These are phyloP conservation scores for Pseudopithomyces chartarum DNA, from an alignment of 2,329 filamentous ascomycete species.

Conservation along the genomic window DNA sequence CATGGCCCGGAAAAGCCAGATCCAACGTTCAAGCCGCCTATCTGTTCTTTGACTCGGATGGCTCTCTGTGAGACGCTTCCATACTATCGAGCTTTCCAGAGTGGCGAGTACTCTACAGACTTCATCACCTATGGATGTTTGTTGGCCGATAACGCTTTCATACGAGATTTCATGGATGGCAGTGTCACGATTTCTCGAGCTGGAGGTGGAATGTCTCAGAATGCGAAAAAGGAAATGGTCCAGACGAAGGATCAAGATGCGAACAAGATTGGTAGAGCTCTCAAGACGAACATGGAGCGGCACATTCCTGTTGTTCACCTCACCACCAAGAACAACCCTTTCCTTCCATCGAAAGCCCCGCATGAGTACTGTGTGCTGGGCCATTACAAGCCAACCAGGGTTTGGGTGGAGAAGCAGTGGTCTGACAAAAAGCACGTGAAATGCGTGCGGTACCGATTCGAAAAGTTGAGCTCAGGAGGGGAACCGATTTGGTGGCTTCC, in stretches of 20 bases:
- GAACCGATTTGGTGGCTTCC: conserved; percentile 65
- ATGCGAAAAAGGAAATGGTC: conserved; percentile 54
- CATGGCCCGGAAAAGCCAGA: conserved; percentile 34
- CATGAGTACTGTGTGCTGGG: conserved; percentile 69
- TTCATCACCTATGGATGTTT: conserved; percentile 62
- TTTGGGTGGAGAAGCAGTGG: conserved; percentile 66
- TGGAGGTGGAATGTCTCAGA: conserved; percentile 59
- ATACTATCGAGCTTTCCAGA: conserved; percentile 67
- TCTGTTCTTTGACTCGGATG: conserved; percentile 64
- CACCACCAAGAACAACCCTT: conserved; percentile 54
- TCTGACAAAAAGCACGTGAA: conserved; percentile 27
- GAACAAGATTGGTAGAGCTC: conserved; percentile 42
- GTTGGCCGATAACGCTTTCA: conserved; percentile 60
- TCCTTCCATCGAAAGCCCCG: conserved; percentile 56
- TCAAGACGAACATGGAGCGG: conserved; percentile 54
- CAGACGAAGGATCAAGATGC: conserved; percentile 54
- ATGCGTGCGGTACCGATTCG: conserved; percentile 64
- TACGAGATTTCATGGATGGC: conserved; percentile 62
- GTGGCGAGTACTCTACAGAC: conserved; percentile 60
- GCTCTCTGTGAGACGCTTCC: conserved; percentile 67
- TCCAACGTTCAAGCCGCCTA: conserved; percentile 49
- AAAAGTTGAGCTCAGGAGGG: conserved; percentile 60
- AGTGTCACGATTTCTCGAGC: conserved; percentile 68
- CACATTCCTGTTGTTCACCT: conserved; percentile 57
- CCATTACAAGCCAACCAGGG: conserved; percentile 70